Percentiles rank a stretch among this genome's conserved stretches.
Evolutionary conservation across 2,329 filamentous ascomycete species (phyloP).

Genomic region (Cryphonectria radicalis): DNA sequence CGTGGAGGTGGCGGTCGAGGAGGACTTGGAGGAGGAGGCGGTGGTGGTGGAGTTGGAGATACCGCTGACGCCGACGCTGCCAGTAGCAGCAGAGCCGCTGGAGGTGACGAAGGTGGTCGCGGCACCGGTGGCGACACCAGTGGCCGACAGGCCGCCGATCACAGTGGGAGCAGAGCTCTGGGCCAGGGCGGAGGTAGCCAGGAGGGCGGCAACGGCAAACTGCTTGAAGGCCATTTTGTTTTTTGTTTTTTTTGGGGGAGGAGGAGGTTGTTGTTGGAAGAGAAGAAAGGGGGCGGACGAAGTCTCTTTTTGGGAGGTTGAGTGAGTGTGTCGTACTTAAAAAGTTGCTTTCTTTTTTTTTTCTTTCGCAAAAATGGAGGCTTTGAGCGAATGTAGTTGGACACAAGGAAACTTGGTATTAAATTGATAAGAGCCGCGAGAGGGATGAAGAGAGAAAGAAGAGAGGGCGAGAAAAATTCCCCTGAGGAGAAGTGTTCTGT

Average conservation of each 20-base stretch:
- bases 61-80: slow-evolving; percentile 2
- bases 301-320: background rate
- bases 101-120: slow-evolving; percentile 4
- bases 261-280: background rate
- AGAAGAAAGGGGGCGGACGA: background rate
- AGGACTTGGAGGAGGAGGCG: background rate
- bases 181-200: slow-evolving; percentile 18
- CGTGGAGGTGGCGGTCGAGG: slow-evolving; percentile 8
- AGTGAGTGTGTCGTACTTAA: slow-evolving; percentile 6
- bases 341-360: too few relatives aligned
- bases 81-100: background rate
- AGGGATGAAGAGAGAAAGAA: background rate
- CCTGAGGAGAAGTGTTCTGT: background rate
- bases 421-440: background rate
- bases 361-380: background rate
- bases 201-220: slow-evolving; percentile 16
- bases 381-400: background rate
- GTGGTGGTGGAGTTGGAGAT: slow-evolving; percentile 14
- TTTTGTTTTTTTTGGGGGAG: background rate
- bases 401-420: slow-evolving; percentile 11
- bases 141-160: background rate
- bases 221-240: slow-evolving; percentile 16
- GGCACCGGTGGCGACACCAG: slow-evolving; percentile 1
- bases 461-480: background rate
- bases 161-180: background rate